A percentile compares a stretch with the other conserved stretches of the same genome.
phyloP scores from a whole-genome alignment of 192 early-diverging fungal genomes.

The Coemansia sp. region DNA sequence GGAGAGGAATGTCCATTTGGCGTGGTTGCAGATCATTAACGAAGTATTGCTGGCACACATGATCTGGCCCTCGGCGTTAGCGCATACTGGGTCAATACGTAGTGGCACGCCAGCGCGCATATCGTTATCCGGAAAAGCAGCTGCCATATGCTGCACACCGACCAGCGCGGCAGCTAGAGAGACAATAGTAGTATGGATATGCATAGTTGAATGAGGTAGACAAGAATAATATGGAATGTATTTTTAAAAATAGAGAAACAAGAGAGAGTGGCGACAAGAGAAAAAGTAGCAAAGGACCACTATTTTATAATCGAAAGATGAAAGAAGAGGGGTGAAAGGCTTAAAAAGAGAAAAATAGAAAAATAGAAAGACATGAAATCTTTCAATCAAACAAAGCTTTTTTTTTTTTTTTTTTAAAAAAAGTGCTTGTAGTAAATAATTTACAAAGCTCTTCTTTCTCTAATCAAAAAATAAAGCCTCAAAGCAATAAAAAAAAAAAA shows the following conservation, averaged over 20 bases:
- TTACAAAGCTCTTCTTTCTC: too few relatives aligned
- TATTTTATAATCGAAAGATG: neutral
- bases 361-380: neutral
- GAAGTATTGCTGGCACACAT: neutral
- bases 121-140: neutral
- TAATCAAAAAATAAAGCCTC: too few relatives aligned
- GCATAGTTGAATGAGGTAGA: neutral
- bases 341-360: neutral
- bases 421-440: too few relatives aligned
- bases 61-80: neutral
- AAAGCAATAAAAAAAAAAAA: too few relatives aligned
- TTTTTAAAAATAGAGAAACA: neutral
- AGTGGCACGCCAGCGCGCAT: neutral
- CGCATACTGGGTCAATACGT: neutral
- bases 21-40: neutral
- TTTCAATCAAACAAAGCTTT: too few relatives aligned
- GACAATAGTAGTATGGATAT: neutral
- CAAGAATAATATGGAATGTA: neutral
- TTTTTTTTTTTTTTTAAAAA: too few relatives aligned
- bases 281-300: neutral
- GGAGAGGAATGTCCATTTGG: neutral
- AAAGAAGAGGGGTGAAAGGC: too few relatives aligned
- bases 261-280: neutral
- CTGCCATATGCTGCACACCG: neutral
- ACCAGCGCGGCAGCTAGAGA: conserved; percentile 4